Conservation (phyloP, 192 early-diverging fungal genomes). For the Coemansia sp. region DNA sequence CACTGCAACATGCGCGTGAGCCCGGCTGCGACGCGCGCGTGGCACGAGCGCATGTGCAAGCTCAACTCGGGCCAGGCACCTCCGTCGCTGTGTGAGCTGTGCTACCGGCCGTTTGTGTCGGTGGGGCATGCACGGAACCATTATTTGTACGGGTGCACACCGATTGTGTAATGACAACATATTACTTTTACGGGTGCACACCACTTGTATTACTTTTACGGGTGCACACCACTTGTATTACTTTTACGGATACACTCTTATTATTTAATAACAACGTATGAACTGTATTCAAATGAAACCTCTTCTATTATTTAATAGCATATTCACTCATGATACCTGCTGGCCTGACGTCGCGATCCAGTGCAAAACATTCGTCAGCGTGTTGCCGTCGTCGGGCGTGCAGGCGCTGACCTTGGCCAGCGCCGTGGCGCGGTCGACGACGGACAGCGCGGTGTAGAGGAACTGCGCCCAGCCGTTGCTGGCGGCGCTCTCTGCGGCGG, state of each 20-base stretch:
- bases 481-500: slow-evolving; percentile 31
- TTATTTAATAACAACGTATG: too few species aligned
- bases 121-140: slow-evolving; percentile 43
- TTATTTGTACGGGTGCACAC: slow-evolving; percentile 42
- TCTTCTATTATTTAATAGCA: not conserved
- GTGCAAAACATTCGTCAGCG: slow-evolving; percentile 56
- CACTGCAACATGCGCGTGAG: slow-evolving; percentile 44
- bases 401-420: slow-evolving; percentile 21
- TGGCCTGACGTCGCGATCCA: slow-evolving; percentile 56
- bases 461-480: slow-evolving; percentile 50
- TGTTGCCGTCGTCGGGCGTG: slow-evolving; percentile 59
- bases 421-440: slow-evolving; percentile 49
- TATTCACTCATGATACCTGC: not conserved
- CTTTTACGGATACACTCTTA: too few species aligned
- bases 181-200: too few species aligned
- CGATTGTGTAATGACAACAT: not conserved
- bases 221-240: too few species aligned
- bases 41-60: slow-evolving; percentile 47
- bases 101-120: slow-evolving; percentile 19
- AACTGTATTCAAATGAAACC: too few species aligned
- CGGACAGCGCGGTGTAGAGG: slow-evolving; percentile 52
- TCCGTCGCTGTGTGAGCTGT: slow-evolving; percentile 27
- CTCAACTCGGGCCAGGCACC: slow-evolving; percentile 6
- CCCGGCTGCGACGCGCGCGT: slow-evolving; percentile 25
- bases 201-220: too few species aligned